Percentiles rank a stretch among this genome's conserved stretches.
Evolutionary conservation across 176 grass and related monocot species (phyloP).

Genomic region (Canna indica): DNA sequence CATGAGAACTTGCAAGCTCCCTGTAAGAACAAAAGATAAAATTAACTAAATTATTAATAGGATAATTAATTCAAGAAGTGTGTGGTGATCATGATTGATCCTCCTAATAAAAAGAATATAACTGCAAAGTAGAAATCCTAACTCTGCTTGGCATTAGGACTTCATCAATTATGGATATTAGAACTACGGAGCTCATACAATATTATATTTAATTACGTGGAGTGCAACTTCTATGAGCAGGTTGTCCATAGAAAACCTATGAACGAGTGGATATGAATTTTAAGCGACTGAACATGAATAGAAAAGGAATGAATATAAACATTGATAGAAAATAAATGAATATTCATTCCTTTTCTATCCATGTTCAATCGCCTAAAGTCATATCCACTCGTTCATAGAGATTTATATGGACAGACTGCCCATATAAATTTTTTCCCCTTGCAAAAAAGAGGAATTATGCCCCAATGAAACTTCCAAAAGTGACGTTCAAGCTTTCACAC

Average conservation of each 20-base stretch:
- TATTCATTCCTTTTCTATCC: too few relatives aligned
- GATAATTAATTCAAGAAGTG: background rate
- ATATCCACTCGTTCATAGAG: too few relatives aligned
- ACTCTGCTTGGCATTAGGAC: background rate
- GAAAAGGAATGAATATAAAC: too few relatives aligned
- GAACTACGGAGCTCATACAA: background rate
- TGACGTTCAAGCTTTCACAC: conserved; percentile 56
- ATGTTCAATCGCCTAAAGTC: too few relatives aligned
- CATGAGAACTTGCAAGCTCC: background rate
- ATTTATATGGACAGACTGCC: too few relatives aligned
- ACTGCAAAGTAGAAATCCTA: background rate
- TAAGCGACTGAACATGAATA: too few relatives aligned
- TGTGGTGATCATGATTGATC: background rate
- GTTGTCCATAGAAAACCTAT: too few relatives aligned
- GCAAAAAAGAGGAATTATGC: conserved; percentile 94
- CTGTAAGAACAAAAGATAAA: background rate
- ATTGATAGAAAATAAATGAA: too few relatives aligned
- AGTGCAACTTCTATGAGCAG: too few relatives aligned
- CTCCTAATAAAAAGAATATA: background rate
- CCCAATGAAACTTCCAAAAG: conserved; percentile 83
- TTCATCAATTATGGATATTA: background rate
- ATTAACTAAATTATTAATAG: background rate
- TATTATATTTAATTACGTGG: background rate
- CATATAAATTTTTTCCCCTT: too few relatives aligned
- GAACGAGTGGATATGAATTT: too few relatives aligned